phyloP scores from a whole-genome alignment of 164 flowering plant genomes.

The Annona cherimola region DNA sequence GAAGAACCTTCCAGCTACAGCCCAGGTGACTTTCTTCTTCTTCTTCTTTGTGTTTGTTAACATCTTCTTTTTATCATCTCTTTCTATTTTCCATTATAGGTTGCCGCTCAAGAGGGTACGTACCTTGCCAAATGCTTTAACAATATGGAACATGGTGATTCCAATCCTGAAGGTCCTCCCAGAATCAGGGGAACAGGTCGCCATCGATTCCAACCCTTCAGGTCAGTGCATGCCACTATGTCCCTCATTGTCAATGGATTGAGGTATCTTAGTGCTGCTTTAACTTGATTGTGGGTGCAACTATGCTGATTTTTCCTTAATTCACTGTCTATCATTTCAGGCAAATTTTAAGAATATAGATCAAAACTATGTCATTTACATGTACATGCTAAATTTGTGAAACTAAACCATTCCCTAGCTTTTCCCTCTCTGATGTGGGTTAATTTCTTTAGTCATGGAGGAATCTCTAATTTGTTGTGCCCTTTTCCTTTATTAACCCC shows the following conservation, averaged over 20 bases:
- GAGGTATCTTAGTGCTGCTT: background rate
- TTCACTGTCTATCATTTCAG: background rate
- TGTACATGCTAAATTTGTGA: too few relatives aligned
- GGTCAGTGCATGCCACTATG: conserved; percentile 18
- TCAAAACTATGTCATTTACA: too few relatives aligned
- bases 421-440: too few relatives aligned
- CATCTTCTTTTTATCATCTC: background rate
- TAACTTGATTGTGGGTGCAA: background rate
- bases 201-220: conserved; percentile 74
- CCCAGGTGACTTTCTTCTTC: conserved; percentile 55
- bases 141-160: conserved; percentile 63
- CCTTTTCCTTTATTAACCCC: too few relatives aligned
- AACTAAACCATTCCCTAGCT: too few relatives aligned
- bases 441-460: too few relatives aligned
- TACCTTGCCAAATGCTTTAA: conserved; percentile 82
- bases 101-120: conserved; percentile 81
- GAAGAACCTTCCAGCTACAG: conserved; percentile 95
- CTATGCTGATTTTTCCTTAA: background rate
- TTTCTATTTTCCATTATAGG: conserved; percentile 32
- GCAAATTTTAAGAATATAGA: too few relatives aligned
- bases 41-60: background rate
- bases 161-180: conserved; percentile 78
- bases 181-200: conserved; percentile 70
- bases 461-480: too few relatives aligned
- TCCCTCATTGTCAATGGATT: background rate